Evolutionary conservation across 2,329 filamentous ascomycete species (phyloP).

Genomic region (Thelonectria blattea): DNA sequence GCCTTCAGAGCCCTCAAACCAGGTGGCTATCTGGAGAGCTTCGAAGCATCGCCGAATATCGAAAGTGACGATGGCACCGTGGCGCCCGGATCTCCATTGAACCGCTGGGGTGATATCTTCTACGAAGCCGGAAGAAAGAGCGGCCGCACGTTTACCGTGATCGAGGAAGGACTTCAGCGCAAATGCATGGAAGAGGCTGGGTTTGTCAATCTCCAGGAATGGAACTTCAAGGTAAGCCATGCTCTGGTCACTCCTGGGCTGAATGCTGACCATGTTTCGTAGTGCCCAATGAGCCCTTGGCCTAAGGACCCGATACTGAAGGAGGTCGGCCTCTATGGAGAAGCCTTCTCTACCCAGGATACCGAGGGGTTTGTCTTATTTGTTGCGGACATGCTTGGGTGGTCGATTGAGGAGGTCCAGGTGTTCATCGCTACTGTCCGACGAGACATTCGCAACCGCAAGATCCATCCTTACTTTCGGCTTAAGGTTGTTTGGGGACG

Average conservation of each 20-base stretch:
- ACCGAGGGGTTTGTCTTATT: constrained; percentile 1
- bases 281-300: constrained; percentile 2
- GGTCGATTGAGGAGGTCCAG: constrained; percentile 6
- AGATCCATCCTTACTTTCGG: background rate
- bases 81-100: background rate
- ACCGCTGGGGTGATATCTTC: constrained; percentile 13
- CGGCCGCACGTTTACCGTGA: constrained; percentile 9
- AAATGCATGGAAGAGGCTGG: constrained; percentile 15
- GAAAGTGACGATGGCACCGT: constrained; percentile 14
- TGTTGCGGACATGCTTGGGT: constrained; percentile 1
- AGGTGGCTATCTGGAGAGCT: constrained; percentile 12
- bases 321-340: constrained; percentile 1
- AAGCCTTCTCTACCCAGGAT: background rate
- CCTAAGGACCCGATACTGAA: background rate
- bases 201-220: constrained; percentile 13
- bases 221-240: constrained; percentile 8
- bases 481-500: constrained; percentile 4
- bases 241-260: background rate
- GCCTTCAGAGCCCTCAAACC: constrained; percentile 12
- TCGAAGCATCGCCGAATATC: constrained; percentile 13
- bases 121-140: constrained; percentile 12
- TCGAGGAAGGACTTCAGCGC: constrained; percentile 12
- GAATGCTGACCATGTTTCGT: background rate
- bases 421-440: background rate
- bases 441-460: background rate